These are phyloP conservation scores for Melampsora occidentalis DNA, from an alignment of 1,284 basidiomycete genomes.

Conservation along the genomic window DNA sequence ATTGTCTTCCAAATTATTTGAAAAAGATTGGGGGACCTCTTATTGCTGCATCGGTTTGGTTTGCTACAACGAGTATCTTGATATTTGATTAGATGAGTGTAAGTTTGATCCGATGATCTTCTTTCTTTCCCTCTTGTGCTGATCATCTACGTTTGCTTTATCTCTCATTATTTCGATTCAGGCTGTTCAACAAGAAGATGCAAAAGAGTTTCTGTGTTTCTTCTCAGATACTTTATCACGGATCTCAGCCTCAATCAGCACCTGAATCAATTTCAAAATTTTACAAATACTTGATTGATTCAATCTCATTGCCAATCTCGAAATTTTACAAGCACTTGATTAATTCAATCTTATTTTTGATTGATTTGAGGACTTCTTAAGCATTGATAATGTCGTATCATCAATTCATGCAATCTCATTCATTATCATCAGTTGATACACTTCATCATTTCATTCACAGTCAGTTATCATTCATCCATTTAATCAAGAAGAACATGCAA, in stretches of 20 bases:
- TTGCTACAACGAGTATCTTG: constrained; percentile 92
- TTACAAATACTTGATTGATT: too few relatives aligned
- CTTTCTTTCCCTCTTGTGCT: constrained; percentile 10
- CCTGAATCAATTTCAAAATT: too few relatives aligned
- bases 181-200: constrained; percentile 94
- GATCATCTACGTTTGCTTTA: constrained; percentile 29
- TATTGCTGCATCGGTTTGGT: constrained; percentile 83
- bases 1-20: constrained; percentile 24
- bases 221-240: too few relatives aligned
- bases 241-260: constrained; percentile 1
- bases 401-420: background rate
- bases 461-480: background rate
- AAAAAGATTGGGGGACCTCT: constrained; percentile 63
- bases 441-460: background rate
- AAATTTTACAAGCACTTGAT: background rate
- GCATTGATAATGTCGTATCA: background rate
- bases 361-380: background rate
- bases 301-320: too few relatives aligned
- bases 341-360: background rate
- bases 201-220: constrained; percentile 97
- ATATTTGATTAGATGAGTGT: constrained; percentile 89
- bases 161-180: constrained; percentile 55
- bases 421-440: background rate
- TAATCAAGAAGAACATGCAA: too few relatives aligned
- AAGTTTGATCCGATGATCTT: constrained; percentile 52